Base-by-base conservation (phyloP, 2,329 filamentous ascomycete species). In the Penicillium sclerotiorum region DNA sequence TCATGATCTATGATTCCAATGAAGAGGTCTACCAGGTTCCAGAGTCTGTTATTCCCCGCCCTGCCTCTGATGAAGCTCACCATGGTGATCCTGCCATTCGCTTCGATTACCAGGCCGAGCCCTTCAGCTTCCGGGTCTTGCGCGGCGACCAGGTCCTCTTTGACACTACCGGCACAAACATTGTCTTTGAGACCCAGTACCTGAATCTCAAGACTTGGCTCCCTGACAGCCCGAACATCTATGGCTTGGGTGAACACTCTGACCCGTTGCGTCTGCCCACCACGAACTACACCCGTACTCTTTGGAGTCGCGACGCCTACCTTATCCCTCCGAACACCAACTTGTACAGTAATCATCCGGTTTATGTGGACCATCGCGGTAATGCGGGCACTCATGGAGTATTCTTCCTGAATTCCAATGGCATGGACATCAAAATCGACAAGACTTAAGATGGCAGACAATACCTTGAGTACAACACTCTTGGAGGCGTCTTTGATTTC, bases 141-240 rank as follows among this genome's bases (percentile, higher is more conserved):
- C 66, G 72, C 38, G 62, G 48, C 12, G 53, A 67, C 8, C 65
- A 74, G 47, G 64, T 72, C 1, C 61, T 90, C 8, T 90, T 90
- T 65, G 85, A 92, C 60, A 89, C 87, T 0, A 83, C 83, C 1
- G 85, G 79, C 1, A 80, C 81, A 4, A 75, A 77, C 8, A 73
- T 94, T 9, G 76, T 94, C 36, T 94, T 91, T 60, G 86, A 94
- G 71, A 83, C 83, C 9, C 89, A 94, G 68, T 94, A 90, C 61
- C 70, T 94, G 20, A 82, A 85, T 17, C 76, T 93, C 50, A 80
- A 87, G 36, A 92, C 89, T 2, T 81, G 77, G 52, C 76, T 94
- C 9, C 88, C 89, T 0, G 69, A 81, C 1, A 75, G 84, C 45
- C 87, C 88, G 0, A 83, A 87, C 60, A 73, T 94, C 5, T 94